Base-by-base conservation (phyloP, 169 alveolate species). In the Cyclospora cayetanensis region DNA sequence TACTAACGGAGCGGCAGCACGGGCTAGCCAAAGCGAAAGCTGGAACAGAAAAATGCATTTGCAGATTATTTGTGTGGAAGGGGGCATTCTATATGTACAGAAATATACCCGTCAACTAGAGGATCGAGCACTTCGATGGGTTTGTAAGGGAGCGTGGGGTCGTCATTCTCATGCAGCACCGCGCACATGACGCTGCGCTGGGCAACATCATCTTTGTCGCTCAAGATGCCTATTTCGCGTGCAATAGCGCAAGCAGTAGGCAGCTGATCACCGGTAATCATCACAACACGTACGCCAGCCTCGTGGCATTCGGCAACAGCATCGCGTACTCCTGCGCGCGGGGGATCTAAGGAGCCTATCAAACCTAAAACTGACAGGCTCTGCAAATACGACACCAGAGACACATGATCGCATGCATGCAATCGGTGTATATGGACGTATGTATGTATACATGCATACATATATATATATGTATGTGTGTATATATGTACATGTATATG, bases 211-310 rank as follows among this genome's bases (percentile, higher is more conserved):
- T 87, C 86, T 3, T 4, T 18, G 46, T 43, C 43, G 9, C 37
- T 22, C 66, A 94, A 72, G 31, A 98, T 91, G 22, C 98, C 97
- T 46, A 97, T 96, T 79, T 96, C 97, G 91, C 92, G 95, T 9
- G 99, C 99, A 60, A 99, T 98, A 27, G 99, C 99, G 34, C 97
- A 94, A 1, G 99, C 99, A 0, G 99, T 99, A 12, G 96, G 95
- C 91, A 95, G 97, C 96, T 98, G 99, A 95, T 98, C 99, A 27
- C 99, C 99, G n/a, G 99, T 99, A 66, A 99, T 99, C 99, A 99
- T 99, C 72, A 99, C 96, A 20, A 99, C 99, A 7, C 98, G 97
- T 42, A 99, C 98, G 37, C 99, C 99, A 7, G 99, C 99, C 66
- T 93, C 96, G 55, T 97, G 94, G 79, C 99, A 98, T 25, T 96